phyloP scores from a whole-genome alignment of 1,139 yeast genomes.

The Kurtzmaniella natalensis region DNA sequence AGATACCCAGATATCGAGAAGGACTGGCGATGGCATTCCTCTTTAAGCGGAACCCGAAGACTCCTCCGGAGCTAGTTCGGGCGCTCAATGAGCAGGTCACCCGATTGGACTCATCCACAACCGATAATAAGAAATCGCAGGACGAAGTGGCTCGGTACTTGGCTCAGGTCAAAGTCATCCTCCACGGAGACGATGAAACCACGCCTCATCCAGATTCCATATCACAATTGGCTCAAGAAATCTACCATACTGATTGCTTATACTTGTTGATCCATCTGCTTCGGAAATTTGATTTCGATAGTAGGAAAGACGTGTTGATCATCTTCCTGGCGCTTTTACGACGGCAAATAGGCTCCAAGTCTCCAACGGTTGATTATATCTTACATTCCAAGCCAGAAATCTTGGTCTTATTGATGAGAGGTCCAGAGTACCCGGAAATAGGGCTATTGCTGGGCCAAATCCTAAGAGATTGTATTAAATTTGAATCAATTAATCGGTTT shows the following conservation, averaged over 20 bases:
- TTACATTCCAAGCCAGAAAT: constrained; percentile 59
- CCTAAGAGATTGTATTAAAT: constrained; percentile 79
- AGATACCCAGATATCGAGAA: not conserved
- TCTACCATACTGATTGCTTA: constrained; percentile 68
- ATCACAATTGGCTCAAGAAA: constrained; percentile 68
- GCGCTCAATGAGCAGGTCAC: constrained; percentile 68
- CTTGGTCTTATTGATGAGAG: constrained; percentile 56
- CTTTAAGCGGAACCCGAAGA: constrained; percentile 87
- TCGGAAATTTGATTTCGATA: constrained; percentile 73
- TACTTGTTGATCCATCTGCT: constrained; percentile 56
- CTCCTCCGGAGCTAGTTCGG: constrained; percentile 80
- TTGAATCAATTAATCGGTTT: constrained; percentile 63
- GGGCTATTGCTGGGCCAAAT: constrained; percentile 77
- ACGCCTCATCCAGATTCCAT: constrained; percentile 77
- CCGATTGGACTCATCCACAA: constrained; percentile 55
- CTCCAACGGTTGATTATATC: constrained; percentile 86
- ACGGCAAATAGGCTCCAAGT: constrained; percentile 70
- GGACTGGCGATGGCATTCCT: constrained; percentile 66
- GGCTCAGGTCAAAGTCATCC: constrained; percentile 59
- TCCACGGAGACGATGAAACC: constrained; percentile 69
- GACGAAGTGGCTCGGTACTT: constrained; percentile 75
- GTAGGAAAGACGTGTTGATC: constrained; percentile 76
- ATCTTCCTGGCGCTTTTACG: constrained; percentile 75
- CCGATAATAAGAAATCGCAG: constrained; percentile 56
- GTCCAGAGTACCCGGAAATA: constrained; percentile 67